Evolutionary conservation across 305 asterid species (phyloP), one percentile per base, ranked within the genome.

Genomic region (Withania somnifera): DNA sequence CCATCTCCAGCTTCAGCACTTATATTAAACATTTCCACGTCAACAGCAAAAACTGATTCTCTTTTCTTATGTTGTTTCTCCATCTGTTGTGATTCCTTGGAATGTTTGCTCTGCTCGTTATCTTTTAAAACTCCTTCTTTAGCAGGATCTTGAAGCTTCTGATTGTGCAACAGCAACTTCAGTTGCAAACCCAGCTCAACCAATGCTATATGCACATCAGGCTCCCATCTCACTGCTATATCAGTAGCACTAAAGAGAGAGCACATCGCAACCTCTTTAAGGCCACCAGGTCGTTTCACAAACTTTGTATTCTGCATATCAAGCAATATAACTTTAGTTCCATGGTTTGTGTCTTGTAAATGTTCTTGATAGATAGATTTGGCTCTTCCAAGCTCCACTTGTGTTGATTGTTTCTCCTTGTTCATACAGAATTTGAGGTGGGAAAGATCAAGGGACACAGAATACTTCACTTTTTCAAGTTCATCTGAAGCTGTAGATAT

Each of bases 1-100:
- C 99, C 99, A 89, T 97, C 99, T 82, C 98, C 99, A 89, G 80
- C 97, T 88, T 97, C 99, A 84, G 98, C 99, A 85, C 94, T 91
- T 84, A 97, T 88, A 77, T 84, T 88, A 79, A 97, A 97, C 93
- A 89, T 91, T 89, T 95, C 98, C 83, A 97, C 94, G 87, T 97
- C 99, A 81, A 97, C 83, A 53, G 99, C 99, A 82, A 93, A 91
- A 86, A 97, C 89, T 58, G 97, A 90, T 85, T 95, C 98, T 80
- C 87, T 92, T 84, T 93, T 97, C 87, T 89, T 93, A 38, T 78
- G 88, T 57, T 90, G 91, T 83, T 93, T 95, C 80, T 91, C 97
- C 50, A 78, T 78, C 83, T 85, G 91, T 79, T 78, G 81, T 56
- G 97, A 56, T 84, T 84, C 93, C 53, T 81, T 73, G 82, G 91